Base-by-base conservation (phyloP, 176 grass and related monocot genomes). In the Metroxylon sagu region DNA sequence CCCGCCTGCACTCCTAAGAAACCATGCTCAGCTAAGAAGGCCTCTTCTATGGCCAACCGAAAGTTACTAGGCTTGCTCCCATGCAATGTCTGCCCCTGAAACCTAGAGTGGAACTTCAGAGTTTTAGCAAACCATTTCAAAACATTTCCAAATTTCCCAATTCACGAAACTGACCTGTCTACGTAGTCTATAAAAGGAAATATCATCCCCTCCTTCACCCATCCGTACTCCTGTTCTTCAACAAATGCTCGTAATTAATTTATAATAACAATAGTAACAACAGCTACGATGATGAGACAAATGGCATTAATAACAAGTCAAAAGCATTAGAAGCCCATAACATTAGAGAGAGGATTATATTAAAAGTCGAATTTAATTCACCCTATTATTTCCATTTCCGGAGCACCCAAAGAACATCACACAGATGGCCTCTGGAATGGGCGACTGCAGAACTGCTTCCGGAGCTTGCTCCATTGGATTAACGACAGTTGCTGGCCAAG, bases 101-200 rank as follows among this genome's bases (percentile, higher is more conserved):
- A 97, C 69, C 92, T 97, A 77, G 60, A 78, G 73, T 50, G 50
- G 49, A 60, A 81, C 63, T 61, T 58, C 15, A 76, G 31, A 7
- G 49, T 65, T 49, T 64, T 68, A 18, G 69, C 60, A 70, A 49
- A 39, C 1, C 16, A 77, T 6, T 14, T 49, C 28, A 52, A 35
- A 62, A 3, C 8, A 39, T 56, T 16, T 25, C 25, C 29, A 73
- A 39, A 66, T 28, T 68, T 69, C 39, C 39, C 58, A 31, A 50
- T 59, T 61, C 49, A 71, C 31, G 50, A 26, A 49, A 85, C 92
- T 75, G 62, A 97, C 92, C 73, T 83, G 59, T 91, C 87, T 65
- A 97, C 80, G 71, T 82, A 80, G 57, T 97, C 92, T 15, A 80
- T 27, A 82, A 97, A 97, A 61, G 92, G 87, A 80, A 97, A 91